Evolutionary conservation across 768 basidiomycete genomes (phyloP).

Genomic region (Tulasnella sp.): DNA sequence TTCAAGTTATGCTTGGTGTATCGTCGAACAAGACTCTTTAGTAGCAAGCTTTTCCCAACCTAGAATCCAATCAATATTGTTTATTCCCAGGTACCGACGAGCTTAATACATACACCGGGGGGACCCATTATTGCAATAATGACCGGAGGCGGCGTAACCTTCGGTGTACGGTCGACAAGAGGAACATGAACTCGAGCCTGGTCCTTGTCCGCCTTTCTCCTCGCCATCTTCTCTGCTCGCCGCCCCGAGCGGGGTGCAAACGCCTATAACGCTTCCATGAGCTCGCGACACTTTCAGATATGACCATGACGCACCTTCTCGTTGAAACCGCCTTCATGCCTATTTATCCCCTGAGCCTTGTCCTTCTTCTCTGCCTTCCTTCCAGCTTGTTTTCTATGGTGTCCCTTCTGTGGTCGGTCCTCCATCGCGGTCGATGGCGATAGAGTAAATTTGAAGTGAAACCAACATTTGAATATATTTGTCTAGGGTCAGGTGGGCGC

Average conservation of each 20-base stretch:
- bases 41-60: conserved; percentile 85
- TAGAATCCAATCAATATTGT: conserved; percentile 3
- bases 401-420: conserved; percentile 68
- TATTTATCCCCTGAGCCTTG: conserved; percentile 48
- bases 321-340: conserved; percentile 68
- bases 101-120: conserved; percentile 47
- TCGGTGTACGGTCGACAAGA: conserved; percentile 86
- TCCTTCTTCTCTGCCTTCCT: conserved; percentile 66
- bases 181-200: conserved; percentile 95
- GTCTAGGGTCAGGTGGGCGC: too few species aligned
- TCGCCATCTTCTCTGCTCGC: conserved; percentile 75
- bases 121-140: conserved; percentile 93
- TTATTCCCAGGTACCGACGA: neutral
- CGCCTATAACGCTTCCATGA: conserved; percentile 36
- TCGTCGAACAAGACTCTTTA: conserved; percentile 80
- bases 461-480: neutral
- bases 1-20: conserved; percentile 89
- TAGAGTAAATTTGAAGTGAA: conserved; percentile 6
- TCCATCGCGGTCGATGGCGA: conserved; percentile 38
- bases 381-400: conserved; percentile 61
- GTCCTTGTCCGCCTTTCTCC: conserved; percentile 83
- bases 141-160: conserved; percentile 82
- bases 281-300: neutral
- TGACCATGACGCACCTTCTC: conserved; percentile 57
- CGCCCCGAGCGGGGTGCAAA: conserved; percentile 89